These are phyloP conservation scores for Tylopilus plumbeoviolaceoides DNA, from an alignment of 768 basidiomycete genomes.

Conservation along the genomic window DNA sequence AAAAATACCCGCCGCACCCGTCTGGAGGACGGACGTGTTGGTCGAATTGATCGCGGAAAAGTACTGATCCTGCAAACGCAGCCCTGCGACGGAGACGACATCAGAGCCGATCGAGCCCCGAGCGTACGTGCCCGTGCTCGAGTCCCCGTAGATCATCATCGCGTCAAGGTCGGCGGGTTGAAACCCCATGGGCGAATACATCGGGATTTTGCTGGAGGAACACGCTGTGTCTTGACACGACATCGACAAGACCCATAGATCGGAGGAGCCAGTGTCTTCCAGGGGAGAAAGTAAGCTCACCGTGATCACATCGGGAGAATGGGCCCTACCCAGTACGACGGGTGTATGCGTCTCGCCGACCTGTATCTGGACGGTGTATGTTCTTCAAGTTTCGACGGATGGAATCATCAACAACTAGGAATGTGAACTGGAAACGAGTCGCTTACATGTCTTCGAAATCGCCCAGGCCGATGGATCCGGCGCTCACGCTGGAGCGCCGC, in stretches of 20 bases:
- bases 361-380: conserved; percentile 58
- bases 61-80: conserved; percentile 48
- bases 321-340: conserved; percentile 54
- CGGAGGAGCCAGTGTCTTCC: conserved; percentile 73
- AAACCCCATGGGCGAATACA: conserved; percentile 51
- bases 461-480: conserved; percentile 50
- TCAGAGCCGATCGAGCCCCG: conserved; percentile 61
- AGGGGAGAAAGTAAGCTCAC: not conserved
- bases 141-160: conserved; percentile 65
- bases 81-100: conserved; percentile 48
- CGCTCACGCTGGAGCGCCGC: conserved; percentile 12
- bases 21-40: conserved; percentile 56
- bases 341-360: conserved; percentile 51
- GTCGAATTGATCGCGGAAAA: conserved; percentile 68
- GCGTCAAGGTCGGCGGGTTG: conserved; percentile 44
- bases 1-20: conserved; percentile 61
- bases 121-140: conserved; percentile 64
- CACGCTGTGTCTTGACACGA: conserved; percentile 43
- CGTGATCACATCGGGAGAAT: not conserved
- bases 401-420: conserved; percentile 3
- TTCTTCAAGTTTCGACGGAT: conserved; percentile 33
- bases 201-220: conserved; percentile 35
- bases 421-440: conserved; percentile 3
- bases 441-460: conserved; percentile 60
- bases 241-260: conserved; percentile 69